phyloP scores from a whole-genome alignment of 108 stramenopile genomes.

The Cylindrotheca closterium region DNA sequence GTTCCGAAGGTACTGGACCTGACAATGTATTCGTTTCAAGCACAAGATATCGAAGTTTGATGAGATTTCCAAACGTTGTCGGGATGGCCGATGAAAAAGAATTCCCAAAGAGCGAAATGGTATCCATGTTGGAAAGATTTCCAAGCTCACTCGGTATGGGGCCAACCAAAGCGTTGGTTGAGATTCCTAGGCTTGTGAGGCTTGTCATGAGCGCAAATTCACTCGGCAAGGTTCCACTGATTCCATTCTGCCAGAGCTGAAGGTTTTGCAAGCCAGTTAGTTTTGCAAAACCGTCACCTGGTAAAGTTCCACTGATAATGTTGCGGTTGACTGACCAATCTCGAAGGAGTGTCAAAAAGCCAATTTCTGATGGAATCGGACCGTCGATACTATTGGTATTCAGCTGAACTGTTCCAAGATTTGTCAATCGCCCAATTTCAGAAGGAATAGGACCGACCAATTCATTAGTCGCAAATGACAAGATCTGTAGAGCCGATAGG shows the following conservation, averaged over 20 bases:
- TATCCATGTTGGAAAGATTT: background rate
- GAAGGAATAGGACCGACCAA: constrained; percentile 12
- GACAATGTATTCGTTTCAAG: constrained; percentile 7
- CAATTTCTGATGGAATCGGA: constrained; percentile 18
- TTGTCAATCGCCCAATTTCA: constrained; percentile 5
- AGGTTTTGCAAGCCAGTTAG: constrained; percentile 10
- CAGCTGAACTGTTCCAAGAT: background rate
- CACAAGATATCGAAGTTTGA: constrained; percentile 1
- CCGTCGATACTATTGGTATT: constrained; percentile 10
- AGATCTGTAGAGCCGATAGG: background rate
- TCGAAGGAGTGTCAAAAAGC: constrained; percentile 1
- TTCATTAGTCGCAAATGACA: constrained; percentile 6
- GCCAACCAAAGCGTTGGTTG: constrained; percentile 8
- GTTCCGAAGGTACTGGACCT: constrained; percentile 5
- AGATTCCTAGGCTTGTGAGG: constrained; percentile 21
- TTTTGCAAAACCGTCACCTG: constrained; percentile 6
- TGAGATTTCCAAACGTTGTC: background rate
- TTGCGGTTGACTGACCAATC: background rate
- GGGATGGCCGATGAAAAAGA: constrained; percentile 6
- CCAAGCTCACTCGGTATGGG: constrained; percentile 9
- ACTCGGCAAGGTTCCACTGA: constrained; percentile 41
- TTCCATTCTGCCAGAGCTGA: constrained; percentile 4
- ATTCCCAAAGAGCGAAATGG: constrained; percentile 11
- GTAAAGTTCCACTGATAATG: constrained; percentile 29
- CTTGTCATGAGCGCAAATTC: constrained; percentile 16